Conservation (phyloP, 2,329 filamentous ascomycete species). For the Pochonia chlamydosporia region DNA sequence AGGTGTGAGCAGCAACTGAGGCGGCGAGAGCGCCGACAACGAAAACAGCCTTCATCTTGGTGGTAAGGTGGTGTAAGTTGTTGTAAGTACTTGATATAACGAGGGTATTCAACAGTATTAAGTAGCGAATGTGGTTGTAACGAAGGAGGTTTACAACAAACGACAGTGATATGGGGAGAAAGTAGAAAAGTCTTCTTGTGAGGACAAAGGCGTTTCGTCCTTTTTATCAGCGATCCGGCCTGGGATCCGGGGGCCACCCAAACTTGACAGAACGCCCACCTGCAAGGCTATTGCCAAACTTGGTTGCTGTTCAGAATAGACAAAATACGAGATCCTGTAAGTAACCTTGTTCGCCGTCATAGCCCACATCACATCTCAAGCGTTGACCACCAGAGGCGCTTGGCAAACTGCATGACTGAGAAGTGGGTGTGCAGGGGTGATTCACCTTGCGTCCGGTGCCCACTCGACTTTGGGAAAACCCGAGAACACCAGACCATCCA, state of each 20-base stretch:
- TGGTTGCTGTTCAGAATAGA: neutral
- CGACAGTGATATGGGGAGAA: slow-evolving; percentile 1
- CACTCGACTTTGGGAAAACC: slow-evolving; percentile 2
- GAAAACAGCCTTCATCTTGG: slow-evolving; percentile 27
- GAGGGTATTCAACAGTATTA: slow-evolving; percentile 16
- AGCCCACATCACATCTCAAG: neutral
- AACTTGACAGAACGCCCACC: neutral
- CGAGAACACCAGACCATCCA: neutral
- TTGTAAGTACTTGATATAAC: slow-evolving; percentile 3
- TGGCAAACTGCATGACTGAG: slow-evolving; percentile 3
- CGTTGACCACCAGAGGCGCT: slow-evolving; percentile 1
- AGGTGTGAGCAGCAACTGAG: slow-evolving; percentile 20
- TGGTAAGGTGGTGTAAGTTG: neutral
- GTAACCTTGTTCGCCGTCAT: slow-evolving; percentile 10
- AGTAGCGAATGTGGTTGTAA: slow-evolving; percentile 4
- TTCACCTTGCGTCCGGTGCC: neutral
- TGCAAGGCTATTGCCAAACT: neutral
- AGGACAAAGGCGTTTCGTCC: neutral
- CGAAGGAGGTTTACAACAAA: slow-evolving; percentile 5
- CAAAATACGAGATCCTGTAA: slow-evolving; percentile 14
- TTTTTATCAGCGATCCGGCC: slow-evolving; percentile 4
- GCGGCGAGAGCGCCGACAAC: slow-evolving; percentile 27
- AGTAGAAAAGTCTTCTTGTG: neutral
- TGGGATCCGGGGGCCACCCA: neutral
- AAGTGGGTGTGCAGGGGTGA: slow-evolving; percentile 1